Percentiles rank a stretch among this genome's conserved stretches.
These are phyloP conservation scores for Heterobasidion annosum DNA, from an alignment of 1,284 basidiomycete genomes.

Conservation along the genomic window DNA sequence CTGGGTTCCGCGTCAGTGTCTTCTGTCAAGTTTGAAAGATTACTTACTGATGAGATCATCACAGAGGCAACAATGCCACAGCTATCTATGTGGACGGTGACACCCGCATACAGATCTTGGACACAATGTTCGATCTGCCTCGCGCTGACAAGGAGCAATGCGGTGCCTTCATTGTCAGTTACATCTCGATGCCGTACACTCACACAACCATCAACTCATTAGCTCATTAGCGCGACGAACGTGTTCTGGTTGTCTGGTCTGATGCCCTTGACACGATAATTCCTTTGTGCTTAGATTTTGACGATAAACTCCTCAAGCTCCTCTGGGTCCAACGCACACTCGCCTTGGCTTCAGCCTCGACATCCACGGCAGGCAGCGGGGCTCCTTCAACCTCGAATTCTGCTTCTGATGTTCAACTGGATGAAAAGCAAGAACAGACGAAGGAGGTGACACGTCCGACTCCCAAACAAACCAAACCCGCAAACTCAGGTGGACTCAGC, in stretches of 20 bases:
- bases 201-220: too few species aligned
- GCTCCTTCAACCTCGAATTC: conserved; percentile 10
- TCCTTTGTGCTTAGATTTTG: conserved; percentile 54
- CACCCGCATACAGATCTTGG: conserved; percentile 59
- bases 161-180: conserved; percentile 69
- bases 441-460: neutral
- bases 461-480: conserved; percentile 6
- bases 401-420: conserved; percentile 44
- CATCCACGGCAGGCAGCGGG: too few species aligned
- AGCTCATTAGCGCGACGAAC: conserved; percentile 51
- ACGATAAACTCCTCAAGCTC: conserved; percentile 73
- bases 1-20: conserved; percentile 53
- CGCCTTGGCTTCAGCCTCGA: conserved; percentile 5
- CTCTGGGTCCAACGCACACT: conserved; percentile 53
- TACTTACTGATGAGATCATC: too few species aligned
- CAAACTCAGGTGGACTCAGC: conserved; percentile 13
- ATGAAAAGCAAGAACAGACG: conserved; percentile 20
- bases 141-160: conserved; percentile 76
- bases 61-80: conserved; percentile 25
- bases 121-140: conserved; percentile 52
- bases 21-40: neutral
- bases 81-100: conserved; percentile 46
- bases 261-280: conserved; percentile 68
- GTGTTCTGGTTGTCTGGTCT: conserved; percentile 69
- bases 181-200: neutral